These are phyloP conservation scores for Casuarina equisetifolia DNA, from an alignment of 306 rosid species.

Conservation along the genomic window DNA sequence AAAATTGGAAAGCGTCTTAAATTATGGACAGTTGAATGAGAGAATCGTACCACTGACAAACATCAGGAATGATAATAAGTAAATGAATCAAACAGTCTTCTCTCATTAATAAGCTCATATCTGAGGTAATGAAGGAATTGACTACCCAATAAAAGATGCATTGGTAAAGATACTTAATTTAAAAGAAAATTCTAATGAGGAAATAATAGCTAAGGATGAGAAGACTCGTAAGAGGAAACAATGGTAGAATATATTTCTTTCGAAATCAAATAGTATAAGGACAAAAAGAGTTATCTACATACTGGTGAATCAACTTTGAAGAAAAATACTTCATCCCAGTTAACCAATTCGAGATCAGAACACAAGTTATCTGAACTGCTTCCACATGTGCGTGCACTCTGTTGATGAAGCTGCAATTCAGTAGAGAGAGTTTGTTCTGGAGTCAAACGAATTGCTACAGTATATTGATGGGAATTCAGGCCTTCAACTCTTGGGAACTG, in stretches of 20 bases:
- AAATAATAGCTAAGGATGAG: constrained; percentile 2
- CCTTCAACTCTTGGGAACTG: constrained; percentile 75
- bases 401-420: constrained; percentile 58
- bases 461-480: constrained; percentile 65
- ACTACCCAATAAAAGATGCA: not conserved
- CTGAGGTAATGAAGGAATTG: not conserved
- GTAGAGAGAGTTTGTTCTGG: constrained; percentile 47
- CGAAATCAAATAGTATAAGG: constrained; percentile 2
- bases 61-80: not conserved
- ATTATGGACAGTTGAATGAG: not conserved
- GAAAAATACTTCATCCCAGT: constrained; percentile 94
- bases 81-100: not conserved
- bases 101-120: not conserved
- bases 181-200: constrained; percentile 5
- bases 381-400: constrained; percentile 90
- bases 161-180: not conserved
- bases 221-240: not conserved
- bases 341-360: constrained; percentile 64
- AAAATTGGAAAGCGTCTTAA: not conserved
- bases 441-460: constrained; percentile 69
- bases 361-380: constrained; percentile 54
- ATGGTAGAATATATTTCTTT: not conserved
- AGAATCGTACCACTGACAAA: not conserved
- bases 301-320: constrained; percentile 91
- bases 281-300: constrained; percentile 30